Evolutionary conservation across 2,329 filamentous ascomycete genomes (phyloP), one percentile per base, ranked within the genome.

Genomic region (Aspergillus floridensis): DNA sequence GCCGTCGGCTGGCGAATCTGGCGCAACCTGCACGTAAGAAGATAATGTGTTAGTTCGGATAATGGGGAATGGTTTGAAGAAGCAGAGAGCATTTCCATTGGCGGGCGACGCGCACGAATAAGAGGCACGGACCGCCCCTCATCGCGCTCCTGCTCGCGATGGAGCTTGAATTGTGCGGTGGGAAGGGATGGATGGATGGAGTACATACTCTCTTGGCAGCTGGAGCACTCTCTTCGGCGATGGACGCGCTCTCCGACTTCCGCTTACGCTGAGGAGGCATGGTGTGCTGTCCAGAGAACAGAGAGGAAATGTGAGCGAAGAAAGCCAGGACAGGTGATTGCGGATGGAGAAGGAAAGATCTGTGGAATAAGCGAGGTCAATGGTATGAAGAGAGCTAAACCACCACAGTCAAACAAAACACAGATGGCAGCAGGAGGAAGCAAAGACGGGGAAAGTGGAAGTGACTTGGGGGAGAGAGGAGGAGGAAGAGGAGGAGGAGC

Each of bases 241-340:
- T 57, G 22, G 63, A 56, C 19, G 63, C 64, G 59, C 58, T 60
- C 48, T 66, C 65, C 2, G 69, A 67, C 61, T 69, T 71, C 63
- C 72, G 72, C 63, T 73, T 74, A 47, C 49, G 59, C 35, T 53
- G 51, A 32, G 57, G 57, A 49, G 62, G 49, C 62, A 61, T 58
- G 57, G 49, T 53, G 46, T 47, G 49, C 49, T 49, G 48, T 44
- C 49, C 46, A 32, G 51, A 48, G 56, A 51, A 35, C 19, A 44
- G 44, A 24, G 49, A 53, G 31, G 31, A 41, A 52, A 61, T 53
- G 21, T 35, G 54, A 24, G 49, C 47, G 38, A 48, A 31, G 19
- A 53, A 48, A 54, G 38, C 24, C 29, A 58, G 48, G 35, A 46
- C 32, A 56, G 49, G 31, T 55, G 48, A 51, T 38, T 38, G 57